A percentile compares a stretch with the other conserved stretches of the same genome.
Evolutionary conservation across 345 rosid genomes (phyloP).

Genomic region (Linum trigynum): DNA sequence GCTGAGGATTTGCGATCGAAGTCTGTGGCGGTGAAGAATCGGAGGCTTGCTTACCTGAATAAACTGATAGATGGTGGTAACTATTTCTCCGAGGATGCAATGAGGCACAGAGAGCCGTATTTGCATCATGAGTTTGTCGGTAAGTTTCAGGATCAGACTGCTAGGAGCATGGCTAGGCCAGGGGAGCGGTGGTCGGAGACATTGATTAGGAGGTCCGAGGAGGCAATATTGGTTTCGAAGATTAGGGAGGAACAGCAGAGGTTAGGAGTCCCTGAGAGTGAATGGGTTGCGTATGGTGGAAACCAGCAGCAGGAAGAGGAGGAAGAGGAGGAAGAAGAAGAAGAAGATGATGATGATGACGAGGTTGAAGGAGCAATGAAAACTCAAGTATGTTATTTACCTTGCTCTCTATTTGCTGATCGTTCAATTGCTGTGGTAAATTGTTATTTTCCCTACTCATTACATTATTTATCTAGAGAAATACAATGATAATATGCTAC

Average conservation of each 20-base stretch:
- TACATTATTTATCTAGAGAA: neutral
- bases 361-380: conserved; percentile 26
- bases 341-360: conserved; percentile 32
- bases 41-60: conserved; percentile 69
- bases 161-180: conserved; percentile 79
- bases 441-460: neutral
- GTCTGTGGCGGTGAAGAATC: conserved; percentile 65
- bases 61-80: conserved; percentile 55
- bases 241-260: conserved; percentile 86
- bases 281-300: conserved; percentile 67
- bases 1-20: conserved; percentile 51
- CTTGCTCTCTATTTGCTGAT: neutral
- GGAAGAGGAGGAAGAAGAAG: conserved; percentile 48
- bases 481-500: neutral
- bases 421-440: neutral
- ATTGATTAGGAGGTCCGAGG: conserved; percentile 76
- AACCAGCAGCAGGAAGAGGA: conserved; percentile 21
- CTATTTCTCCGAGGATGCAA: conserved; percentile 87
- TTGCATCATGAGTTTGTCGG: conserved; percentile 92
- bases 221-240: conserved; percentile 60
- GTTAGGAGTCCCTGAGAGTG: conserved; percentile 70
- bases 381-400: conserved; percentile 7
- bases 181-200: conserved; percentile 98
- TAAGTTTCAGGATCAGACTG: conserved; percentile 77
- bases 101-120: conserved; percentile 96